Evolutionary conservation across 441 rosid species (phyloP), one percentile per base, ranked within the genome.

Genomic region (Syzygium syzygioides): DNA sequence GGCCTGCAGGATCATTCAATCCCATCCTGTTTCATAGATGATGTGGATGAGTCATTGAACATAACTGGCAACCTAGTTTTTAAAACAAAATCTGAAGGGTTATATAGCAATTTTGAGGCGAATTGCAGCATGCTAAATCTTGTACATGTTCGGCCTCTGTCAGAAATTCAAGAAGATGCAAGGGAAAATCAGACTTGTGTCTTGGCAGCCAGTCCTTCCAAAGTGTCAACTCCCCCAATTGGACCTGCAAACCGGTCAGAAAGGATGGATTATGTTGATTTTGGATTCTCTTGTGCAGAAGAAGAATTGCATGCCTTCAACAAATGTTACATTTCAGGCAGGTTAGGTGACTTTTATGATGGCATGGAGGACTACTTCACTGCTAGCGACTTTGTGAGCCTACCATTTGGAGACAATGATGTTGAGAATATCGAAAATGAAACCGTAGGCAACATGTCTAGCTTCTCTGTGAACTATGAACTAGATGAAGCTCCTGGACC

Each of bases 401-500:
- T 87, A 50, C 86, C 86, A 53, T 89, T 76, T 87, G 90, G 86
- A 87, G 93, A 91, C 60, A 86, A 25, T 41, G 52, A 86, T 85
- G 83, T 37, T 71, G 52, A 41, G 52, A 23, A 86, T 71, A 50
- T 20, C 0, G 76, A 50, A 50, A 83, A 89, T 56, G 57, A 55
- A 62, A 85, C 25, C 62, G 26, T 85, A 19, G 76, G 56, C 79
- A 86, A 89, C 90, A 91, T 91, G 55, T 91, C 90, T 87, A 88
- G 87, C 88, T 93, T 93, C 87, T 94, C 94, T 15, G 10, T 64
- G 57, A 92, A 92, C n/a, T 88, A 87, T 52, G 94, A 95, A 89
- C 91, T 94, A 56, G 94, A 91, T 86, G 86, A 93, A 87, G 95
- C 92, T 15, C 92, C 93, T 64, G 95, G 91, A 90, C 90, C 92